Percentiles rank a stretch among this genome's conserved stretches.
These are phyloP conservation scores for Laburnicola sp. DNA, from an alignment of 2,329 filamentous ascomycete species.

Conservation along the genomic window DNA sequence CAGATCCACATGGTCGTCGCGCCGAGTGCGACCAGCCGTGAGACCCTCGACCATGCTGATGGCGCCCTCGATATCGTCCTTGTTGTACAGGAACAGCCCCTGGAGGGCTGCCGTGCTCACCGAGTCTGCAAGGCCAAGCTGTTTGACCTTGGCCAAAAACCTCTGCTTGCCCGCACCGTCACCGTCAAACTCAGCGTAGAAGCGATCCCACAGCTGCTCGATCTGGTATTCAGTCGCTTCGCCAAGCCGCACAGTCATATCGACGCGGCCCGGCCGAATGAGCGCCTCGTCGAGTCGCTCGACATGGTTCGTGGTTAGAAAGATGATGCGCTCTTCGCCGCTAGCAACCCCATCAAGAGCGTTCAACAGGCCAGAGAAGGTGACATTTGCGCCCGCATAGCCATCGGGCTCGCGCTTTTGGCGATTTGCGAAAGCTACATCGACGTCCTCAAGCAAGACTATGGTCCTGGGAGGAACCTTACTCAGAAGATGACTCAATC, in stretches of 20 bases:
- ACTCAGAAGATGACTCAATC: slow-evolving; percentile 81
- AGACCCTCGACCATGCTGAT: slow-evolving; percentile 76
- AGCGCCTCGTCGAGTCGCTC: slow-evolving; percentile 87
- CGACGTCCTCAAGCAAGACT: slow-evolving; percentile 84
- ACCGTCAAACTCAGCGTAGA: slow-evolving; percentile 80
- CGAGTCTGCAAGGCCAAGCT: slow-evolving; percentile 70
- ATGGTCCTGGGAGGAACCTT: slow-evolving; percentile 83
- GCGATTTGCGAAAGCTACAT: slow-evolving; percentile 85
- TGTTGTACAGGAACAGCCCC: slow-evolving; percentile 93
- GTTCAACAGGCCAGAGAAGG: slow-evolving; percentile 83
- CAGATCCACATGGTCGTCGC: slow-evolving; percentile 33
- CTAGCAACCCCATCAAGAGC: slow-evolving; percentile 83
- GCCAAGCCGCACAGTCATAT: slow-evolving; percentile 88
- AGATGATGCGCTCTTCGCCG: slow-evolving; percentile 89
- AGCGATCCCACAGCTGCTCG: slow-evolving; percentile 85
- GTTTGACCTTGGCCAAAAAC: slow-evolving; percentile 72
- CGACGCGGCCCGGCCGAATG: slow-evolving; percentile 86
- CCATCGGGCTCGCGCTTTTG: slow-evolving; percentile 77
- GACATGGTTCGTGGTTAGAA: slow-evolving; percentile 92
- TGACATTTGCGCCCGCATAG: slow-evolving; percentile 84
- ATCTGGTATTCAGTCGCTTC: slow-evolving; percentile 87
- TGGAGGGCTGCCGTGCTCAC: slow-evolving; percentile 90
- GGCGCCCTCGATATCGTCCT: slow-evolving; percentile 84
- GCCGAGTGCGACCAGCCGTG: slow-evolving; percentile 31
- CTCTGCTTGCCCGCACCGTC: slow-evolving; percentile 63